Evolutionary conservation across 2,329 filamentous ascomycete species (phyloP), one percentile per base, ranked within the genome.

Genomic region (Coniella lustricola): DNA sequence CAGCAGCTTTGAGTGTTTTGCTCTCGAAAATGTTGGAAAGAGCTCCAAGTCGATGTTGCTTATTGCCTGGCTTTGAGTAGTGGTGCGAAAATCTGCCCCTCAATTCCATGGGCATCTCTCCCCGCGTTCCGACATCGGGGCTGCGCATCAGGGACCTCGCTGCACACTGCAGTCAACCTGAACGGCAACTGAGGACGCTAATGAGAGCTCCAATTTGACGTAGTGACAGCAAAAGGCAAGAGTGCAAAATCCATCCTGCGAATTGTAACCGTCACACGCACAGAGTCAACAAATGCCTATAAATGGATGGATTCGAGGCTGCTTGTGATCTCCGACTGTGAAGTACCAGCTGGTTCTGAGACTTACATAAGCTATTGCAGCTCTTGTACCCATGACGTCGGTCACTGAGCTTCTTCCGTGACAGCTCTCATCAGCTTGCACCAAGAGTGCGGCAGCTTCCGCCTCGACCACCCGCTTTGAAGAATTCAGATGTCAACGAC

Each of bases 41-140:
- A 16, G 29, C 5, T 22, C n/a, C n/a, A n/a, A n/a, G 32, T 34
- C 33, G 33, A 31, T 21, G 48, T 39, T 51, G 48, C 37, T 29
- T 35, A 14, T 44, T 17, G 17, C 10, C 34, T 29, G 3, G 16
- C 29, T 18, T 20, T 5, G 25, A 21, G 10, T 51, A 32, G 39
- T 43, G 18, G 37, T 22, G 46, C 8, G 44, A 48, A 36, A 48
- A 43, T 34, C 5, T 48, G 49, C 49, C 49, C 49, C 44, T 48
- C 49, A 39, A 10, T 39, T 49, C 34, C 25, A 20, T 21, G 41
- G 33, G 16, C 42, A 21, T 12, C 40, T 31, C 17, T 10, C 49
- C 44, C 50, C 47, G 40, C 46, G 42, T 49, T 49, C 50, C 50
- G 50, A 52, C 43, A 50, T 52, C 47, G 50, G 50, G 42, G 50